Conservation (phyloP, 2,329 filamentous ascomycete genomes). For the Aspergillus vadensis region DNA sequence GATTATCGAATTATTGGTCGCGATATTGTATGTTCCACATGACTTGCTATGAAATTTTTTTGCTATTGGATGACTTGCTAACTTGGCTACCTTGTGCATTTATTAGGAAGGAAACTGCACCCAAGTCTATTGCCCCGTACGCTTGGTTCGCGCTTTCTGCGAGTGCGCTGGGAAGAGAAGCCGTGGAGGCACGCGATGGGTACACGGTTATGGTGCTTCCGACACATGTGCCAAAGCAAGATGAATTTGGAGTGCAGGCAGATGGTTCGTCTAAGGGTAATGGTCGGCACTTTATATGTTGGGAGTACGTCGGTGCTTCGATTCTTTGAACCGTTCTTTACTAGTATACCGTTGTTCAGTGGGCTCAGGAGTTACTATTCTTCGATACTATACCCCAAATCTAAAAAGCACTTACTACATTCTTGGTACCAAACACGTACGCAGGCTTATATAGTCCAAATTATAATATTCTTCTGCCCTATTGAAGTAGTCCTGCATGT, state of each 20-base stretch:
- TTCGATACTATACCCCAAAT: background rate
- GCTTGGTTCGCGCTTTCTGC: conserved; percentile 41
- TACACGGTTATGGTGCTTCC: conserved; percentile 37
- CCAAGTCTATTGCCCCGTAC: conserved; percentile 10
- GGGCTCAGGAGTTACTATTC: background rate
- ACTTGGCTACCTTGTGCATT: background rate
- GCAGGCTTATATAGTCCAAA: background rate
- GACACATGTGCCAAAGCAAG: background rate
- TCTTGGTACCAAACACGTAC: too few species aligned
- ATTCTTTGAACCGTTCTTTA: conserved; percentile 17
- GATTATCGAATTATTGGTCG: conserved; percentile 41
- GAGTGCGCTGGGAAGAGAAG: conserved; percentile 36
- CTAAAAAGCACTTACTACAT: background rate
- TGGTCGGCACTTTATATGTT: conserved; percentile 35
- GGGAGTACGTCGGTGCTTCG: conserved; percentile 41
- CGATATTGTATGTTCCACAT: conserved; percentile 37
- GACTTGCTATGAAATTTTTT: background rate
- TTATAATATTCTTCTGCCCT: background rate
- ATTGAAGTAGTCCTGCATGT: background rate
- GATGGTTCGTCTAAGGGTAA: background rate
- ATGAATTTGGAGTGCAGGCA: background rate
- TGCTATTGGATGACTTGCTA: background rate
- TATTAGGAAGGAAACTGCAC: conserved; percentile 22
- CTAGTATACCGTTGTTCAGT: background rate
- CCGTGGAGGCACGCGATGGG: conserved; percentile 44